These are phyloP conservation scores for Penicillium sp. DNA, from an alignment of 2,329 filamentous ascomycete species.

Conservation along the genomic window DNA sequence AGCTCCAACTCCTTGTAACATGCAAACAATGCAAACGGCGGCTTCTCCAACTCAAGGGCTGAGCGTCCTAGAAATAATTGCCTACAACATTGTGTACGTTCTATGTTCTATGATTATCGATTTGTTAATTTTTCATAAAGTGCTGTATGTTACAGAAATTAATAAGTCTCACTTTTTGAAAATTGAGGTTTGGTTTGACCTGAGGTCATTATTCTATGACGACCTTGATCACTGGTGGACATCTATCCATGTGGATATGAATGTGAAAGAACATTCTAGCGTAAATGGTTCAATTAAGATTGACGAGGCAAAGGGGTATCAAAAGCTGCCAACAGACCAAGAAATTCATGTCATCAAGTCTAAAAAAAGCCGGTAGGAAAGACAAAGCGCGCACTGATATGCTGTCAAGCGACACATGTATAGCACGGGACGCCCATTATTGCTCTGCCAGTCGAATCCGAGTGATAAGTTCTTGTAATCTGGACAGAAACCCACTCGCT, in stretches of 20 bases:
- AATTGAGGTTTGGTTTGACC: not conserved
- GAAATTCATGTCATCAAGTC: not conserved
- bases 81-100: not conserved
- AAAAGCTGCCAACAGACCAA: constrained; percentile 3
- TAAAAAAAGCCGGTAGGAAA: not conserved
- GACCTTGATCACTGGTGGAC: not conserved
- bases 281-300: not conserved
- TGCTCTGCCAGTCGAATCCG: constrained; percentile 34
- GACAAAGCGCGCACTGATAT: not conserved
- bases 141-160: not conserved
- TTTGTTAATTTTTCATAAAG: not conserved
- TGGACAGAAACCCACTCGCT: constrained; percentile 51
- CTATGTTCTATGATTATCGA: not conserved
- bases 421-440: not conserved
- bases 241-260: not conserved
- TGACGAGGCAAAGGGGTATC: constrained; percentile 1
- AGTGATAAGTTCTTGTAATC: constrained; percentile 53
- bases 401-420: not conserved
- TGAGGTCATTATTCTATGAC: not conserved
- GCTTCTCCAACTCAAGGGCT: constrained; percentile 7
- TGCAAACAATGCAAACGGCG: constrained; percentile 25
- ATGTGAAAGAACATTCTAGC: not conserved
- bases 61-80: not conserved
- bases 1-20: constrained; percentile 13
- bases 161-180: not conserved